These are phyloP conservation scores for Acephala macrosclerotiorum DNA, from an alignment of 2,329 filamentous ascomycete genomes.

Conservation along the genomic window DNA sequence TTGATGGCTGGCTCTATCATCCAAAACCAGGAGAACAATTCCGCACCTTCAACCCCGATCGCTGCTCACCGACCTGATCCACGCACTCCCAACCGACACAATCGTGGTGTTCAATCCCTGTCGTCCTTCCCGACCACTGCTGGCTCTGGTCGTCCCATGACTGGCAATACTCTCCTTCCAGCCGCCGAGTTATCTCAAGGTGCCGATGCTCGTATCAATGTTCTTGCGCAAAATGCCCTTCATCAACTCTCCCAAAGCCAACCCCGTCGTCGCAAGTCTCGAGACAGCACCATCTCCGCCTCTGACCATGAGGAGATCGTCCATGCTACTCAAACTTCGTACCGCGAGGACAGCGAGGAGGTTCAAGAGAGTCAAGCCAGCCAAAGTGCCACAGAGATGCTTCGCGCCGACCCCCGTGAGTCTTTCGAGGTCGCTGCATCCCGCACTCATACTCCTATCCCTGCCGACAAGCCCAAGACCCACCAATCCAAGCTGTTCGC, in stretches of 20 bases:
- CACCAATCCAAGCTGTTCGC: constrained; percentile 71
- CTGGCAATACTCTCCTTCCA: constrained; percentile 62
- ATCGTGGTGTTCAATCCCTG: constrained; percentile 80
- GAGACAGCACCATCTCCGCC: constrained; percentile 86
- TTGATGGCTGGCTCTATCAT: constrained; percentile 75
- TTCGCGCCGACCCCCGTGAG: constrained; percentile 62
- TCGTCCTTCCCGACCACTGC: constrained; percentile 86
- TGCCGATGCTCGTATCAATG: constrained; percentile 60
- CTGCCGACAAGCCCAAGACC: constrained; percentile 47
- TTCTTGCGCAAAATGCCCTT: constrained; percentile 22
- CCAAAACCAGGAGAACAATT: constrained; percentile 78
- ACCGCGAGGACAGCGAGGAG: constrained; percentile 62
- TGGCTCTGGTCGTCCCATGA: constrained; percentile 53
- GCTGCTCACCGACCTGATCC: constrained; percentile 40
- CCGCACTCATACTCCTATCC: constrained; percentile 44
- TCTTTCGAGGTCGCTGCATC: constrained; percentile 46
- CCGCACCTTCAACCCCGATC: constrained; percentile 74
- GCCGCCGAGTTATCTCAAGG: constrained; percentile 68
- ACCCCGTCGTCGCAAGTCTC: constrained; percentile 72
- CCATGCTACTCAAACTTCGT: constrained; percentile 51
- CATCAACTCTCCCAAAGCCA: constrained; percentile 39
- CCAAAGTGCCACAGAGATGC: constrained; percentile 77
- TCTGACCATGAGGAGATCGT: constrained; percentile 63
- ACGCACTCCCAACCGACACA: constrained; percentile 67
- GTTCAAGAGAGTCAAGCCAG: constrained; percentile 79